Conservation (phyloP, 345 rosid genomes). For the Trapa bicornis region DNA sequence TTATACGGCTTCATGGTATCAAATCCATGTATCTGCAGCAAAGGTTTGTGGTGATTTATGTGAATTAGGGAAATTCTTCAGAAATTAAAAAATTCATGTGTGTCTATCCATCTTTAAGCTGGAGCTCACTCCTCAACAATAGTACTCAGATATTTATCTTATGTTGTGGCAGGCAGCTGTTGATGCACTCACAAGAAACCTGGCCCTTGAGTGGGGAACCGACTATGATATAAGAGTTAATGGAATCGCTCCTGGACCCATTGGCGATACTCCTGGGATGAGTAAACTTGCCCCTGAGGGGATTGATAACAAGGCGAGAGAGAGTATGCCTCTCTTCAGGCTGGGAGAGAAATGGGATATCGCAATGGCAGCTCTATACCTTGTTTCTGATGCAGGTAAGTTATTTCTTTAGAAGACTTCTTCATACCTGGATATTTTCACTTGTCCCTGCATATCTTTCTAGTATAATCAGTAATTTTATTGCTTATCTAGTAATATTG, state of each 20-base stretch:
- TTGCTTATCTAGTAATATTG: background rate
- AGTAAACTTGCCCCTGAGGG: constrained; percentile 63
- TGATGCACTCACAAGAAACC: constrained; percentile 57
- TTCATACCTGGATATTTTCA: background rate
- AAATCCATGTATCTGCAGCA: constrained; percentile 77
- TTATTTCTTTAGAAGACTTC: background rate
- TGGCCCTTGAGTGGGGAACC: constrained; percentile 79
- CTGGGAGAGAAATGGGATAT: constrained; percentile 77
- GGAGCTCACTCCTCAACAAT: background rate
- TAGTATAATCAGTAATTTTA: background rate
- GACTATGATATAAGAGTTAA: constrained; percentile 50
- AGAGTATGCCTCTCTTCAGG: constrained; percentile 42
- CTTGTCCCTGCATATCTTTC: background rate
- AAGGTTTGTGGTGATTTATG: constrained; percentile 29
- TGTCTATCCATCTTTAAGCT: background rate
- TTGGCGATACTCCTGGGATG: constrained; percentile 65
- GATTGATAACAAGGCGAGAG: constrained; percentile 30
- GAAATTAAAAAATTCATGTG: background rate
- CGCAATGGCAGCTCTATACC: constrained; percentile 75
- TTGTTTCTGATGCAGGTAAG: constrained; percentile 57
- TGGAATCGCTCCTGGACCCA: constrained; percentile 84
- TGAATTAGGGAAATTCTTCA: background rate
- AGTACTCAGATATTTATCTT: background rate
- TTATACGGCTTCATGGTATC: constrained; percentile 73
- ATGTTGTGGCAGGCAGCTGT: constrained; percentile 54